A percentile compares a stretch with the other conserved stretches of the same genome.
phyloP scores from a whole-genome alignment of 176 grass and related monocot genomes.

The Rhynchospora breviuscula region DNA sequence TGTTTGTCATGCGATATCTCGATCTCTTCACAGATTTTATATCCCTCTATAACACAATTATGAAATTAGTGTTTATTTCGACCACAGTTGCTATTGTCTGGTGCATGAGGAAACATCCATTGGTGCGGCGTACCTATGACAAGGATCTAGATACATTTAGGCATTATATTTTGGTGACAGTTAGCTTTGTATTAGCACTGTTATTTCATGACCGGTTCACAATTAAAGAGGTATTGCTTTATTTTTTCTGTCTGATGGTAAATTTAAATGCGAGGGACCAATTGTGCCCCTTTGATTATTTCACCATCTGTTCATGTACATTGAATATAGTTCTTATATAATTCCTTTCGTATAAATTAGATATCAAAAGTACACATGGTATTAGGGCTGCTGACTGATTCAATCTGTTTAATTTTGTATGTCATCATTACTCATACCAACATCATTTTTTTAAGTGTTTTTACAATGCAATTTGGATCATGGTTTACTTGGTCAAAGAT shows the following conservation, averaged over 20 bases:
- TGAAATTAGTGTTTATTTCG: constrained; percentile 86
- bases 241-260: background rate
- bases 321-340: background rate
- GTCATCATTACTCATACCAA: background rate
- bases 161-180: constrained; percentile 37
- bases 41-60: constrained; percentile 87
- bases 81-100: constrained; percentile 89
- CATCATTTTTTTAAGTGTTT: background rate
- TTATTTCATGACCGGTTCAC: constrained; percentile 80
- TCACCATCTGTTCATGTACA: background rate
- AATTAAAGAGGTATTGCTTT: constrained; percentile 49
- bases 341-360: background rate
- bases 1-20: constrained; percentile 81
- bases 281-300: background rate
- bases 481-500: background rate
- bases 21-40: constrained; percentile 83
- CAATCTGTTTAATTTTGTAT: background rate
- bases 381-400: background rate
- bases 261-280: background rate
- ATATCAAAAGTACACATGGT: background rate
- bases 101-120: constrained; percentile 76
- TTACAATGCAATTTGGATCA: background rate
- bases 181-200: constrained; percentile 41
- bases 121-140: constrained; percentile 81
- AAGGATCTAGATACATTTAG: constrained; percentile 84